phyloP scores from a whole-genome alignment of 2,329 filamentous ascomycete species.

The Chaetomiaceae sp. region DNA sequence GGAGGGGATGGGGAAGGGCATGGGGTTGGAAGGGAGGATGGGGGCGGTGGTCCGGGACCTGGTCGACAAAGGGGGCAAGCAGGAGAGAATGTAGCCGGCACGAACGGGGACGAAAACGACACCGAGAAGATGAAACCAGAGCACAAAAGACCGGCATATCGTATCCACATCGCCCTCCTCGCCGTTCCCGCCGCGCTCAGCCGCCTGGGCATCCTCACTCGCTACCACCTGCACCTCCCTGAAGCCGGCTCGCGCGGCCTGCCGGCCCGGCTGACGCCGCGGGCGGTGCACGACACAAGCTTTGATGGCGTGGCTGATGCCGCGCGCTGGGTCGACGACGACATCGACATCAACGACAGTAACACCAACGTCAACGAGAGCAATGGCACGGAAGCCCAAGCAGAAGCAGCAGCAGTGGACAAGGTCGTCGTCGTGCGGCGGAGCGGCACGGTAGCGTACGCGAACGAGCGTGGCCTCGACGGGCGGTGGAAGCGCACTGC shows the following conservation, averaged over 20 bases:
- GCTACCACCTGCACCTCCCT: conserved; percentile 33
- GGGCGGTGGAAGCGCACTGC: background rate
- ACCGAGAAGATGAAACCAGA: too few species aligned
- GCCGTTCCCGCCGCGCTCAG: conserved; percentile 39
- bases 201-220: conserved; percentile 36
- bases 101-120: too few species aligned
- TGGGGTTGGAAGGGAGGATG: too few species aligned
- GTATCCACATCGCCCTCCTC: conserved; percentile 36
- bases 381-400: background rate
- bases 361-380: background rate
- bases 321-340: conserved; percentile 26
- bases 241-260: conserved; percentile 32
- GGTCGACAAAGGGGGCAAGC: too few species aligned
- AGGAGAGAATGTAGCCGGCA: too few species aligned
- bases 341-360: background rate
- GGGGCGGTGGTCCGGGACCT: too few species aligned
- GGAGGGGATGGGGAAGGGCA: too few species aligned
- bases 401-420: conserved; percentile 1
- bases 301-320: conserved; percentile 34
- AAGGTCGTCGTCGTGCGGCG: conserved; percentile 9
- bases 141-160: conserved; percentile 27
- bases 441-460: conserved; percentile 2
- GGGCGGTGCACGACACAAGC: conserved; percentile 40
- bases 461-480: background rate
- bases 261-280: conserved; percentile 38